phyloP scores from a whole-genome alignment of 441 rosid genomes.

The Kokia cookei region DNA sequence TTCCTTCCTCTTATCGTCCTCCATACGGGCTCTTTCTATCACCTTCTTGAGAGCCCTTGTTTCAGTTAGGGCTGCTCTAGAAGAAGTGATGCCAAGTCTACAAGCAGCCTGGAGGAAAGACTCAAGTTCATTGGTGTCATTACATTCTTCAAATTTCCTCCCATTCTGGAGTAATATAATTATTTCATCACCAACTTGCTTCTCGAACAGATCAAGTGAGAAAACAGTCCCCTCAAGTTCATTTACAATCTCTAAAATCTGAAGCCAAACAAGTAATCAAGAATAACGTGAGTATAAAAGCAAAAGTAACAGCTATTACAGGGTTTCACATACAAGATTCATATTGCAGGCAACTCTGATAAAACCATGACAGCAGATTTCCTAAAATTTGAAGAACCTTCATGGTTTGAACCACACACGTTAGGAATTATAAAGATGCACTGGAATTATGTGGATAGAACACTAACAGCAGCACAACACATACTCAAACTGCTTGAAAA shows the following conservation, averaged over 20 bases:
- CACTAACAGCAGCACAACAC: background rate
- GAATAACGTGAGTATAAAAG: background rate
- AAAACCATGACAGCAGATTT: background rate
- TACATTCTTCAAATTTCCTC: slow-evolving; percentile 55
- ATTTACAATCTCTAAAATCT: slow-evolving; percentile 79
- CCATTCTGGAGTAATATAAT: slow-evolving; percentile 87
- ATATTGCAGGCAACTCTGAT: background rate
- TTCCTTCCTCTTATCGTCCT: slow-evolving; percentile 97
- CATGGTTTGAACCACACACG: background rate
- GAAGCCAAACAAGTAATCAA: slow-evolving; percentile 18
- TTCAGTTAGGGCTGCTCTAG: slow-evolving; percentile 88
- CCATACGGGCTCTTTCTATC: slow-evolving; percentile 83
- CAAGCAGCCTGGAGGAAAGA: slow-evolving; percentile 84
- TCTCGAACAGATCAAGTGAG: slow-evolving; percentile 69
- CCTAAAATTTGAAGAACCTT: background rate
- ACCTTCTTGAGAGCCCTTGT: slow-evolving; percentile 93
- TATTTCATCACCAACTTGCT: slow-evolving; percentile 92
- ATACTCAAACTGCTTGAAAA: background rate
- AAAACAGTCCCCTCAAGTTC: slow-evolving; percentile 68
- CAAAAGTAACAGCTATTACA: background rate
- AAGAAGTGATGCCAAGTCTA: slow-evolving; percentile 76
- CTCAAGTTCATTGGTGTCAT: slow-evolving; percentile 74
- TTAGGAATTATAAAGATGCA: background rate
- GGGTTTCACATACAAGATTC: background rate
- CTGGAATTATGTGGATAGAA: background rate